Percentiles rank a stretch among this genome's conserved stretches.
Evolutionary conservation across 495 filamentous ascomycete genomes (phyloP).

Genomic region (Elasticomyces elasticus): DNA sequence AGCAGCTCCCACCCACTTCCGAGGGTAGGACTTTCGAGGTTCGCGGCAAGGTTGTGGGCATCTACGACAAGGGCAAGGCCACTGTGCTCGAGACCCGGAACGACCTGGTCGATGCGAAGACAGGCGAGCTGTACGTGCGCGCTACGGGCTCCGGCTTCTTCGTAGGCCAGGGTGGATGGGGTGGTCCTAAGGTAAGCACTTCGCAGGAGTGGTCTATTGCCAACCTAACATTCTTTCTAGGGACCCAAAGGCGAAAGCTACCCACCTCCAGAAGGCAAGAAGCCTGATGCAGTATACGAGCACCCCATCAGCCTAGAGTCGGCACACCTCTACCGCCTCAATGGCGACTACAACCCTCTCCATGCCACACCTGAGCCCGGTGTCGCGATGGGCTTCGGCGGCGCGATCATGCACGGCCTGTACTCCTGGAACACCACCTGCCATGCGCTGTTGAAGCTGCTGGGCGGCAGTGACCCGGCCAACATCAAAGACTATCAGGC

Average conservation of each 20-base stretch:
- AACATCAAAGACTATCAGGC: constrained; percentile 83
- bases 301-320: constrained; percentile 59
- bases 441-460: constrained; percentile 60
- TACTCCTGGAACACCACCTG: constrained; percentile 73
- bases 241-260: constrained; percentile 61
- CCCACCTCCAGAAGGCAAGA: constrained; percentile 58
- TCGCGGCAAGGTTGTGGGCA: constrained; percentile 68
- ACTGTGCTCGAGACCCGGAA: constrained; percentile 74
- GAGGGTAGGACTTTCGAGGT: constrained; percentile 66
- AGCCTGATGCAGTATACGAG: constrained; percentile 63
- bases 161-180: constrained; percentile 79
- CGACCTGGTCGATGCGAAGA: constrained; percentile 58
- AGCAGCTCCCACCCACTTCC: constrained; percentile 64
- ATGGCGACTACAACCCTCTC: constrained; percentile 87
- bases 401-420: constrained; percentile 78
- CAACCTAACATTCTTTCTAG: not conserved
- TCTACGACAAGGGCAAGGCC: constrained; percentile 85
- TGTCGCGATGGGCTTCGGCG: constrained; percentile 80
- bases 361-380: constrained; percentile 78
- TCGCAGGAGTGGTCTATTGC: too few relatives aligned
- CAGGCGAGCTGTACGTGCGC: constrained; percentile 62
- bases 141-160: constrained; percentile 62
- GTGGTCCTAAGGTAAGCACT: constrained; percentile 64
- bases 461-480: constrained; percentile 65
- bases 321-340: constrained; percentile 58